Percentiles rank a stretch among this genome's conserved stretches.
These are phyloP conservation scores for Talaromyces rugulosus DNA, from an alignment of 2,329 filamentous ascomycete genomes.

Conservation along the genomic window DNA sequence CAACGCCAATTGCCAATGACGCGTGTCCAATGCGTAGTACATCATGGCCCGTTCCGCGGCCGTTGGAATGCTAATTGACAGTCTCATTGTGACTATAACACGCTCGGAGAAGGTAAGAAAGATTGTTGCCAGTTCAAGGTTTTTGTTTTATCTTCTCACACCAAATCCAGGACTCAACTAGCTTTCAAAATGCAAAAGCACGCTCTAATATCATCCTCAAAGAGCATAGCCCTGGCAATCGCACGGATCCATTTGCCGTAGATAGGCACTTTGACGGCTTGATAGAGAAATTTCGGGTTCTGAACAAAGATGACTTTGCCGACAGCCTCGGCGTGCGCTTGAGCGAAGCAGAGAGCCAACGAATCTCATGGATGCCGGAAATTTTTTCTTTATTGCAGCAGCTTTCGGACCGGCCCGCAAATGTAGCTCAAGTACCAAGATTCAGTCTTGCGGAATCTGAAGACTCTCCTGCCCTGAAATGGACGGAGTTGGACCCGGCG, in stretches of 20 bases:
- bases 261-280: slow-evolving; percentile 63
- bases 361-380: slow-evolving; percentile 70
- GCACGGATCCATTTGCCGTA: slow-evolving; percentile 72
- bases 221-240: slow-evolving; percentile 50
- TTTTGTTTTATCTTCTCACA: neutral
- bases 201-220: slow-evolving; percentile 31
- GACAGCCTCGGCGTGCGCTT: slow-evolving; percentile 61
- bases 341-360: slow-evolving; percentile 52
- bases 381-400: slow-evolving; percentile 72
- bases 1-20: neutral
- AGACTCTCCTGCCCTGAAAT: slow-evolving; percentile 50
- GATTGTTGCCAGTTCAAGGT: neutral
- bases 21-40: neutral
- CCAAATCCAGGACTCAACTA: slow-evolving; percentile 23
- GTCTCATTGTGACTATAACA: slow-evolving; percentile 53
- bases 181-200: slow-evolving; percentile 26
- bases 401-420: slow-evolving; percentile 73
- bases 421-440: slow-evolving; percentile 59
- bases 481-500: slow-evolving; percentile 73
- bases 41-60: slow-evolving; percentile 68
- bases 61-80: slow-evolving; percentile 62
- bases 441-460: slow-evolving; percentile 5
- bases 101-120: slow-evolving; percentile 6
- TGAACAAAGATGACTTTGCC: slow-evolving; percentile 74
- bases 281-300: slow-evolving; percentile 79